A percentile compares a stretch with the other conserved stretches of the same genome.
Conservation (phyloP, 495 filamentous ascomycete genomes). For the Penicillium ucsense region DNA sequence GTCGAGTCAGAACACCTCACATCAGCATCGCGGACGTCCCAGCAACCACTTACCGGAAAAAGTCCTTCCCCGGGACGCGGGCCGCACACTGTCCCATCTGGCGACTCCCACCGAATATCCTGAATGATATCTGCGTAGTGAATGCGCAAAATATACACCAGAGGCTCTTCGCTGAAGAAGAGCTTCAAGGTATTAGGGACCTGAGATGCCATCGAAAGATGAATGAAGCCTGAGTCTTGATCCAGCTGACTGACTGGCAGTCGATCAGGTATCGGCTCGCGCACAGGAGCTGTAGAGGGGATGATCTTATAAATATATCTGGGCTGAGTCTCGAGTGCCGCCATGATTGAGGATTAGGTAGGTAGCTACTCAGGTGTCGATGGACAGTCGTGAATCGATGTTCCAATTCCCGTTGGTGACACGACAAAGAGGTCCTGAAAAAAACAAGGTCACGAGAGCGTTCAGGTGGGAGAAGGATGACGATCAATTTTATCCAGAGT, state of each 20-base stretch:
- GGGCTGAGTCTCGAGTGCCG: slow-evolving; percentile 17
- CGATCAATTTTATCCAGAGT: too few relatives aligned
- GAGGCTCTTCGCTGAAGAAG: slow-evolving; percentile 62
- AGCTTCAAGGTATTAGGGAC: slow-evolving; percentile 44
- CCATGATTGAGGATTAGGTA: slow-evolving; percentile 11
- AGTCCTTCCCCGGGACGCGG: slow-evolving; percentile 33
- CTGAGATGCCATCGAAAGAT: slow-evolving; percentile 33
- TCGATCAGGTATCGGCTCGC: slow-evolving; percentile 32
- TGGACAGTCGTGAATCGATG: too few relatives aligned
- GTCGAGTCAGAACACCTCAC: background rate
- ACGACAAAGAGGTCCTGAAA: too few relatives aligned
- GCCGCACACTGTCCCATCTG: slow-evolving; percentile 31
- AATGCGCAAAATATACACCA: slow-evolving; percentile 70
- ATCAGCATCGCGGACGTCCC: too few relatives aligned
- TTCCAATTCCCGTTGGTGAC: too few relatives aligned
- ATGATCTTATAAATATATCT: slow-evolving; percentile 37
- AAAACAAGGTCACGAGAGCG: too few relatives aligned
- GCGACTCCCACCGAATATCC: slow-evolving; percentile 33
- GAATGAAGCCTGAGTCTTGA: slow-evolving; percentile 29
- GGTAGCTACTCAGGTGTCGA: background rate
- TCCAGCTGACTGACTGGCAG: slow-evolving; percentile 37
- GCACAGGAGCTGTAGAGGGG: slow-evolving; percentile 30
- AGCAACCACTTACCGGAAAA: slow-evolving; percentile 28
- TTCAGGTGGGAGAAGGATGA: too few relatives aligned
- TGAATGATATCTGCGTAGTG: slow-evolving; percentile 49